Percentiles rank a stretch among this genome's conserved stretches.
These are phyloP conservation scores for Beauveria scarabaeidicola DNA, from an alignment of 2,329 filamentous ascomycete genomes.

Conservation along the genomic window DNA sequence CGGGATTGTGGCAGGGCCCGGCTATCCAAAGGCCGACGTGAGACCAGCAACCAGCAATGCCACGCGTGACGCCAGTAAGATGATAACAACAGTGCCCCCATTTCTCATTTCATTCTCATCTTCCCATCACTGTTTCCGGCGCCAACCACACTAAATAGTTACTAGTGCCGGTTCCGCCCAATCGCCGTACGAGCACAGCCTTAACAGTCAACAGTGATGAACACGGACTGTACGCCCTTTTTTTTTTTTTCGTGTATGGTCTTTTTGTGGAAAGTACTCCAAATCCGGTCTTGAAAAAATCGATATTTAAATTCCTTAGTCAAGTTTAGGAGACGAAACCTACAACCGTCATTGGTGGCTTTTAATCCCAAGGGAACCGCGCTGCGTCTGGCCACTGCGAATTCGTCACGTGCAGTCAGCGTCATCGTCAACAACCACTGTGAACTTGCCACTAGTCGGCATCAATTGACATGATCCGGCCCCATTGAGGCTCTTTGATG, in stretches of 20 bases:
- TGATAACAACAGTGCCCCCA: background rate
- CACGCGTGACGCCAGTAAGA: background rate
- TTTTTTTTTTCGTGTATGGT: too few species aligned
- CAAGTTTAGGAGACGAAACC: too few species aligned
- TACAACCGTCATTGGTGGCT: background rate
- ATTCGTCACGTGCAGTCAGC: background rate
- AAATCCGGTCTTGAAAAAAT: too few species aligned
- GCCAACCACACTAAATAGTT: background rate
- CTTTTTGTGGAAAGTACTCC: too few species aligned
- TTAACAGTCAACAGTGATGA: background rate
- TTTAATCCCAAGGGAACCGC: background rate
- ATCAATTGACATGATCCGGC: background rate
- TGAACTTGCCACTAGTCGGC: background rate
- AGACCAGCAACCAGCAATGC: slow-evolving; percentile 1
- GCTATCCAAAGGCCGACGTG: background rate
- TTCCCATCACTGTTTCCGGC: background rate
- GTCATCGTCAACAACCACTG: background rate
- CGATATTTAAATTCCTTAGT: too few species aligned
- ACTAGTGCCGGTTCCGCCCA: background rate
- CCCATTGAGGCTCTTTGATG: background rate
- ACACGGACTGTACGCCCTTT: too few species aligned
- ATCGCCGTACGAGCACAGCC: slow-evolving; percentile 2
- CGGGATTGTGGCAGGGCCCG: slow-evolving; percentile 1
- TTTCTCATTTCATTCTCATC: background rate
- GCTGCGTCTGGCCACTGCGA: background rate